Conservation (phyloP, 768 basidiomycete species). For the Coprinopsis strossmayeri region DNA sequence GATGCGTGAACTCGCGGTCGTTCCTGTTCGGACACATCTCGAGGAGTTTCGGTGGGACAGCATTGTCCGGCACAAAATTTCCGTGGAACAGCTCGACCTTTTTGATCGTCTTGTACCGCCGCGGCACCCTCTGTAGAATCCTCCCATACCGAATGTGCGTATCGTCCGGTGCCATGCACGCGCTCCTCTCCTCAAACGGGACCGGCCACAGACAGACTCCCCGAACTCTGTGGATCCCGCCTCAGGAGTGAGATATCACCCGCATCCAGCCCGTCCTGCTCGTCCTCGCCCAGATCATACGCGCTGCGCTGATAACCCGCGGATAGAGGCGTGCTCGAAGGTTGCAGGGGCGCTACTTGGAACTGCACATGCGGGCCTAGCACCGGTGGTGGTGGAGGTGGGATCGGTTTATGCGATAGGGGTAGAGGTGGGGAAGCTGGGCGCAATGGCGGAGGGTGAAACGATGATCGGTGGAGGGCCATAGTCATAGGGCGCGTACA, state of each 20-base stretch:
- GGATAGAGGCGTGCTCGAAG: conserved; percentile 10
- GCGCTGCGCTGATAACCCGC: conserved; percentile 13
- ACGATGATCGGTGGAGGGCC: background rate
- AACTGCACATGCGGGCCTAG: conserved; percentile 5
- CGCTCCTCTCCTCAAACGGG: conserved; percentile 19
- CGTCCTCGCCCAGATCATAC: conserved; percentile 39
- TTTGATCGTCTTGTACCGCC: conserved; percentile 92
- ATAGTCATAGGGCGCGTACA: background rate
- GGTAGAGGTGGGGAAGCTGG: conserved; percentile 16
- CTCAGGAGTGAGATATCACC: conserved; percentile 66
- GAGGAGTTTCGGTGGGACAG: conserved; percentile 87
- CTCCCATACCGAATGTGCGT: conserved; percentile 77
- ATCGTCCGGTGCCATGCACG: conserved; percentile 15
- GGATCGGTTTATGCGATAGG: conserved; percentile 1
- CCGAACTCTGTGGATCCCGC: conserved; percentile 30
- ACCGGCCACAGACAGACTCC: conserved; percentile 34
- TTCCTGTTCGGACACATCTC: conserved; percentile 71
- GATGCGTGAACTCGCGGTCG: conserved; percentile 88
- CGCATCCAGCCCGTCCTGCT: conserved; percentile 37
- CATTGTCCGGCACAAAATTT: conserved; percentile 86
- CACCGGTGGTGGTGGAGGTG: conserved; percentile 14
- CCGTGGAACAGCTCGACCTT: conserved; percentile 82
- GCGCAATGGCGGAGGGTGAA: too few species aligned
- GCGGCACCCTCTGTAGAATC: conserved; percentile 84
- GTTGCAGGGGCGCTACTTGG: conserved; percentile 10